Conservation (phyloP, 805 yeast genomes). For the Candida pini region DNA sequence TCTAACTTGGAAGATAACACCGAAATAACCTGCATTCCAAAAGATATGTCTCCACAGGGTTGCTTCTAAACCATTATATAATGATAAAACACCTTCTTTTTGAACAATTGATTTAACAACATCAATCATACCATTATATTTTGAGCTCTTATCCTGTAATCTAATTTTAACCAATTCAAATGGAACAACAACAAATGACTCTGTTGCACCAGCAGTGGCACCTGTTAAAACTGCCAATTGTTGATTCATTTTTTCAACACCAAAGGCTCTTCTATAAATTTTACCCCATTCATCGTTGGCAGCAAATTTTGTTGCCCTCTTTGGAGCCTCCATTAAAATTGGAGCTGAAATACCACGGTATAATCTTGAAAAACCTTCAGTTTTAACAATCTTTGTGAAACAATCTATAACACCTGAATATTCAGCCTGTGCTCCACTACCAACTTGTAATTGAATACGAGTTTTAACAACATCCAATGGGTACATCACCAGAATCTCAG, state of each 20-base stretch:
- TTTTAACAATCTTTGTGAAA: slow-evolving; percentile 71
- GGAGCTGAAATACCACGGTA: slow-evolving; percentile 97
- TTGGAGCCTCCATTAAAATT: slow-evolving; percentile 97
- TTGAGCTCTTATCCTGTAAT: slow-evolving; percentile 82
- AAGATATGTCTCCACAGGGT: slow-evolving; percentile 94
- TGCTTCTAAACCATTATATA: slow-evolving; percentile 94
- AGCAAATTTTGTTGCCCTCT: slow-evolving; percentile 97
- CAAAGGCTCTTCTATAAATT: slow-evolving; percentile 68
- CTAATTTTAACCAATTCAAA: slow-evolving; percentile 94
- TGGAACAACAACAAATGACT: slow-evolving; percentile 95
- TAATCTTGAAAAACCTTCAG: slow-evolving; percentile 78
- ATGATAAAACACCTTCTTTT: slow-evolving; percentile 71
- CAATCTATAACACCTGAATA: slow-evolving; percentile 85
- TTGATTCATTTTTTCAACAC: slow-evolving; percentile 66
- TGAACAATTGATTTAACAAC: slow-evolving; percentile 68
- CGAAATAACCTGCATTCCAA: slow-evolving; percentile 99
- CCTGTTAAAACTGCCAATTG: slow-evolving; percentile 86
- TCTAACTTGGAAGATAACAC: slow-evolving; percentile 86
- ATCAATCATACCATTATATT: slow-evolving; percentile 78
- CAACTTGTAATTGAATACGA: slow-evolving; percentile 83
- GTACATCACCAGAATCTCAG: slow-evolving; percentile 92
- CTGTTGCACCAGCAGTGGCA: slow-evolving; percentile 98
- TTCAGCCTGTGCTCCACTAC: slow-evolving; percentile 45
- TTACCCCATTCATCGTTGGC: slow-evolving; percentile 97
- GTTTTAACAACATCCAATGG: slow-evolving; percentile 97